Conservation (phyloP, 306 rosid species). For the Casuarina cunninghamiana region DNA sequence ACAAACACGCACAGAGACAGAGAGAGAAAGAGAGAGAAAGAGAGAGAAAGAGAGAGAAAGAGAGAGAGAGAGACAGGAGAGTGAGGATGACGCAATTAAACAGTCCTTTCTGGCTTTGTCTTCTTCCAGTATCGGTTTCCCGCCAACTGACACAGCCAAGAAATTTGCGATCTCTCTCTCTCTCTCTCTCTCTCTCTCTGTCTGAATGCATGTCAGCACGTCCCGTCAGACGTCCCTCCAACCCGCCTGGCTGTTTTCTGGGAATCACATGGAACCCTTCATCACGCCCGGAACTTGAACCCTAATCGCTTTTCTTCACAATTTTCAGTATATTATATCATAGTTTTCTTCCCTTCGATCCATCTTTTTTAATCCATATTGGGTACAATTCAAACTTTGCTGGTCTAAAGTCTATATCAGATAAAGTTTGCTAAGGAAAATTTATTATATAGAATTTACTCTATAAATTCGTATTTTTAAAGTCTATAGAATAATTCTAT, state of each 20-base stretch:
- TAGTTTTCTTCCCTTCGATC: too few relatives aligned
- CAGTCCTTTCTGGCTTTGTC: conserved; percentile 38
- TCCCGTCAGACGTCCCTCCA: conserved; percentile 68
- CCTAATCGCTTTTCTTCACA: not conserved
- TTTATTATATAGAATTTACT: too few relatives aligned
- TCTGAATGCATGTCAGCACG: conserved; percentile 48
- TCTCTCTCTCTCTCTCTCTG: conserved; percentile 7
- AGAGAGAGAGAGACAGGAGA: not conserved
- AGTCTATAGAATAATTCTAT: too few relatives aligned
- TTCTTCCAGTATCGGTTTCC: conserved; percentile 50
- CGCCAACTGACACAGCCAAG: conserved; percentile 66
- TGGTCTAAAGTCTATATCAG: too few relatives aligned
- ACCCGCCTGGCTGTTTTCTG: conserved; percentile 50
- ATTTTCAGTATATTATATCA: too few relatives aligned
- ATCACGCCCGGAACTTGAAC: conserved; percentile 8
- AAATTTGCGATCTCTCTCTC: conserved; percentile 13
- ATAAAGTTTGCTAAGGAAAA: too few relatives aligned
- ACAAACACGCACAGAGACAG: not conserved
- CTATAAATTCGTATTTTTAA: too few relatives aligned
- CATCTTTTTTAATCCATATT: too few relatives aligned
- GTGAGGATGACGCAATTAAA: conserved; percentile 14
- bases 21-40: conserved; percentile 9
- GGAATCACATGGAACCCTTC: conserved; percentile 40
- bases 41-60: not conserved
- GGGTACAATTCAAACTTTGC: too few relatives aligned